phyloP scores from a whole-genome alignment of 345 rosid genomes.

The Acer campestre region DNA sequence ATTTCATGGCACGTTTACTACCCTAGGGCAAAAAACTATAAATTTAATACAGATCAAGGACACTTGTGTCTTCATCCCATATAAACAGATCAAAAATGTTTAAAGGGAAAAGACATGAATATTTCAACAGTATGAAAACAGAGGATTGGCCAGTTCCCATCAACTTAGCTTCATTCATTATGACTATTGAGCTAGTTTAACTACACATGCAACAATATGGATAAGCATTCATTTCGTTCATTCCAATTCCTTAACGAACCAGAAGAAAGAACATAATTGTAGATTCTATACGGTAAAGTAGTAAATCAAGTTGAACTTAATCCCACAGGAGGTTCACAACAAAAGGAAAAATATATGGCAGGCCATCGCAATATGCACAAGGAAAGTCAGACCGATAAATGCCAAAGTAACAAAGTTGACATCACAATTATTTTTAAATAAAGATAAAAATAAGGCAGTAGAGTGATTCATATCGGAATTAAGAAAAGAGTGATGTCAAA shows the following conservation, averaged over 20 bases:
- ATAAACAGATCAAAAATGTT: background rate
- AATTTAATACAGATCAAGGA: background rate
- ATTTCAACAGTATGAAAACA: background rate
- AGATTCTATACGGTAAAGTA: background rate
- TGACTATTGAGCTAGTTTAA: background rate
- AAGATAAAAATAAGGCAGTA: background rate
- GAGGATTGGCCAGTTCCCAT: background rate
- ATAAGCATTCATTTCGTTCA: background rate
- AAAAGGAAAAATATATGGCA: background rate
- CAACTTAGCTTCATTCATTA: background rate
- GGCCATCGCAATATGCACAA: background rate
- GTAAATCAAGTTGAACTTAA: background rate
- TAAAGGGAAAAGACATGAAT: background rate
- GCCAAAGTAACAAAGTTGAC: background rate
- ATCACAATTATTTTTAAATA: background rate
- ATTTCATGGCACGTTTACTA: background rate
- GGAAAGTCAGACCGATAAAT: background rate
- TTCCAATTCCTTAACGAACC: conserved; percentile 6
- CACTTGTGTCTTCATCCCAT: background rate
- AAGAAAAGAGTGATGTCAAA: background rate
- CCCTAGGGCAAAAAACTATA: background rate
- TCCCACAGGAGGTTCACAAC: background rate
- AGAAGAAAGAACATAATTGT: background rate
- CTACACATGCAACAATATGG: background rate
- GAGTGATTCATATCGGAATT: background rate